Evolutionary conservation across 1,284 basidiomycete genomes (phyloP), one percentile per base, ranked within the genome.

Genomic region (Boletus mariae): DNA sequence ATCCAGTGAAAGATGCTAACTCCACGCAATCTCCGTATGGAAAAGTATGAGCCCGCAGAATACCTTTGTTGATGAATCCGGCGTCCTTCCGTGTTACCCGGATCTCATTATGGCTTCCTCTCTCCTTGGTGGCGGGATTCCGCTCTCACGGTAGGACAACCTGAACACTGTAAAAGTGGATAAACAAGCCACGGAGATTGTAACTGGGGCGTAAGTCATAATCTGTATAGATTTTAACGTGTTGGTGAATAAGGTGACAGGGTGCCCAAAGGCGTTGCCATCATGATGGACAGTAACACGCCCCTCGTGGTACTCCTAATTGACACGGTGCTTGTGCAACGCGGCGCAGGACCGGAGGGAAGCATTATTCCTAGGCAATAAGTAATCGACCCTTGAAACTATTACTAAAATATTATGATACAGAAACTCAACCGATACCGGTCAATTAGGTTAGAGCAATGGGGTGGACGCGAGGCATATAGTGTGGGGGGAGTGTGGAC

Each of bases 241-340:
- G 54, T 43, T n/a, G 35, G 35, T 17, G 35, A 37, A 37, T 13
- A 8, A 17, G 57, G 38, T 47, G 45, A 51, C 50, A 79, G 80
- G 35, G 71, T 84, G 1, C 86, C 87, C 60, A 89, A 92, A 59
- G 89, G 91, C 63, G 70, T 90, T 31, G 85, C 85, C 17, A 64
- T 91, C 29, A 85, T 92, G 85, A 71, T 89, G 26, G 85, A 90
- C 78, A 86, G 85, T 76, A 51, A 54, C 20, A 17, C 2, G 20
- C 35, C 46, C 53, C 51, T 49, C 52, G 52, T 55, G 57, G 48
- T 41, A 20, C 10, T 57, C 38, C 20, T 46, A 52, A 57, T 56
- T 55, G 52, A 55, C 48, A 55, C 54, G 42, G 47, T 66, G 55
- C 31, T 59, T 61, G 52, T 46, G 25, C 38, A 20, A 47, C 56